phyloP scores from a whole-genome alignment of 805 yeast species.

The Sugiyamaella chiloensis region DNA sequence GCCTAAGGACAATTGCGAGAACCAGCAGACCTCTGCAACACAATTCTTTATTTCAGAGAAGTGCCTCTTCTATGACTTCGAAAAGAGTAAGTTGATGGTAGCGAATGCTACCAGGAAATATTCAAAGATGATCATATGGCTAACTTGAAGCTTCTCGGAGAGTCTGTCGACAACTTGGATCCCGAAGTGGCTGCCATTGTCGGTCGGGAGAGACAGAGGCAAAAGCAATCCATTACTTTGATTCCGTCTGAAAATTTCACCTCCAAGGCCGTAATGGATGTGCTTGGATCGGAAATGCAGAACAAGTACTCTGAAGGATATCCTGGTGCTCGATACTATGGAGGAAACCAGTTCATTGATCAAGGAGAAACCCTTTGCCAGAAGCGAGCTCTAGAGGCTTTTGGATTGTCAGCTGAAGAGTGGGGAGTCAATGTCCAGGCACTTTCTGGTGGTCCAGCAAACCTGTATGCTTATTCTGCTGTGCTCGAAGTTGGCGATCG shows the following conservation, averaged over 20 bases:
- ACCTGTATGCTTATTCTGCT: constrained; percentile 88
- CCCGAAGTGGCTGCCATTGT: constrained; percentile 83
- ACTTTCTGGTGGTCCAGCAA: constrained; percentile 95
- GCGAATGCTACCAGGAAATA: too few species aligned
- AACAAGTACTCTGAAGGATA: constrained; percentile 98
- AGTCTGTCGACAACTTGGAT: constrained; percentile 42
- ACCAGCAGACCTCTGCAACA: too few species aligned
- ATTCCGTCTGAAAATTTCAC: constrained; percentile 97
- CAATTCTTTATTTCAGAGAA: not conserved
- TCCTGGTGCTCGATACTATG: constrained; percentile 97
- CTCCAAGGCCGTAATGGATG: constrained; percentile 89
- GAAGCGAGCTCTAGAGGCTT: constrained; percentile 84
- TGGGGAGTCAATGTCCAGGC: constrained; percentile 99
- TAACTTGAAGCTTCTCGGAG: constrained; percentile 15
- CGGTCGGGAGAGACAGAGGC: constrained; percentile 75
- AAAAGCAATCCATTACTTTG: constrained; percentile 84
- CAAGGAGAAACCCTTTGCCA: constrained; percentile 87
- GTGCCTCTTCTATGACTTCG: not conserved
- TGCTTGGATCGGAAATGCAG: constrained; percentile 93
- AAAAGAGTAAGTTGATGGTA: too few species aligned
- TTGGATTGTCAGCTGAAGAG: constrained; percentile 64
- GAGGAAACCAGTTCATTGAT: constrained; percentile 96
- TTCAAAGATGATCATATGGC: too few species aligned
- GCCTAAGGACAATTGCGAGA: too few species aligned
- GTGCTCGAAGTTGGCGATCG: constrained; percentile 86